Evolutionary conservation across 2,329 filamentous ascomycete species (phyloP), one percentile per base, ranked within the genome.

Genomic region (Sporothrix protearum): DNA sequence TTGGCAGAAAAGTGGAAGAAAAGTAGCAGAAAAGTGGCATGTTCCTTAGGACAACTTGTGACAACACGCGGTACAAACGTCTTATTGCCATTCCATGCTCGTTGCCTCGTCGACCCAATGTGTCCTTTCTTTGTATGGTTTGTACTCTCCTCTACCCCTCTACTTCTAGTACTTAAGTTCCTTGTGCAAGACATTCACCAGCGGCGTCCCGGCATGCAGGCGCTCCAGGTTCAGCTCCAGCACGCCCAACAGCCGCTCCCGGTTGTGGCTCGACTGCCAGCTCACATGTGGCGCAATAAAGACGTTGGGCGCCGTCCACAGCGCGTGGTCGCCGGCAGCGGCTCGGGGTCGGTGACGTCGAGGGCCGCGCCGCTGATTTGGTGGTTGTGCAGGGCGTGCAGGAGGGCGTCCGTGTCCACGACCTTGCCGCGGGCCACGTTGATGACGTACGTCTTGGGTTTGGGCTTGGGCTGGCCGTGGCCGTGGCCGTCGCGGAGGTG

Each of bases 281-380:
- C 76, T 77, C 69, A 76, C 67, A 69, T 78, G 78, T 10, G 78
- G 77, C 16, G 75, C 74, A 59, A 91, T 84, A 71, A 87, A 83
- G 19, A 88, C 83, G 78, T 91, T 90, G 19, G 85, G 83, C 64
- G 86, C 80, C 57, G 83, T 83, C 89, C 89, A 91, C 55, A 91
- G 78, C 74, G 87, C 83, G 77, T 88, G 84, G 53, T 88, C 85
- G 4, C 74, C 0, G 88, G 89, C 72, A 92, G 77, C 0, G 89
- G 89, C 76, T 92, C 89, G 0, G 89, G 89, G 75, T 91, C 88
- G 2, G 89, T 87, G 1, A 91, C 89, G 78, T 91, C 89, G 61
- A 91, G 79, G 1, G 88, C 88, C 0, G 89, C 89, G n/a, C 89
- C 89, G 12, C 79, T 28, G 45, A 75, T 76, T 71, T 71, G 70